phyloP scores from a whole-genome alignment of 1,284 basidiomycete genomes.

The Cryptococcus sp. region DNA sequence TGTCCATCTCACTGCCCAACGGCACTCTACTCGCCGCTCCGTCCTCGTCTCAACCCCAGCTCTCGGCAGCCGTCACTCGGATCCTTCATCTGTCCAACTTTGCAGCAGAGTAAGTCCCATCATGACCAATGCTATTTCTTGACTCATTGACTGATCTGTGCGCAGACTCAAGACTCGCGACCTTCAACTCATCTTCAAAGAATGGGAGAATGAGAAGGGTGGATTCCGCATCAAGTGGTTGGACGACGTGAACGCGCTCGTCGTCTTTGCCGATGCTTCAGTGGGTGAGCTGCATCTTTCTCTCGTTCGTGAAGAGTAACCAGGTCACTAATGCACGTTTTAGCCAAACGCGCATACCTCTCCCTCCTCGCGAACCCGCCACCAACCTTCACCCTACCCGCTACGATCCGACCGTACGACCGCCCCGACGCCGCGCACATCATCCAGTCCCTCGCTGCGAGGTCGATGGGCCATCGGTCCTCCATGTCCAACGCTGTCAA shows the following conservation, averaged over 20 bases:
- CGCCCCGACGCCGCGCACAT: slow-evolving; percentile 87
- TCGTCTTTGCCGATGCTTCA: slow-evolving; percentile 76
- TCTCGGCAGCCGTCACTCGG: slow-evolving; percentile 92
- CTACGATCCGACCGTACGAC: slow-evolving; percentile 84
- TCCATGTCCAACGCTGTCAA: slow-evolving; percentile 35
- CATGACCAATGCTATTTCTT: no score
- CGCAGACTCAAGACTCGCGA: slow-evolving; percentile 87
- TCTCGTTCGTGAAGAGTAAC: neutral
- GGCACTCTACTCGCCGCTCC: slow-evolving; percentile 47
- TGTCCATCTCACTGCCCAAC: slow-evolving; percentile 54
- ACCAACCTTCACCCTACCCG: slow-evolving; percentile 64
- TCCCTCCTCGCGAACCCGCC: slow-evolving; percentile 81
- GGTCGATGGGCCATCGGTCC: slow-evolving; percentile 50
- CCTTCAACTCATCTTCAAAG: slow-evolving; percentile 84
- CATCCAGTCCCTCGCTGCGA: slow-evolving; percentile 79
- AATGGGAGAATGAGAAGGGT: slow-evolving; percentile 82
- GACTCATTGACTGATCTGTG: neutral
- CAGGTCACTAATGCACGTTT: slow-evolving; percentile 36
- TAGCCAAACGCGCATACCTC: slow-evolving; percentile 93
- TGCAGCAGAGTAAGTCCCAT: slow-evolving; percentile 64
- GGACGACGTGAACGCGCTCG: slow-evolving; percentile 91
- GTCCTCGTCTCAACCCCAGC: slow-evolving; percentile 42
- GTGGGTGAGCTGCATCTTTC: slow-evolving; percentile 50
- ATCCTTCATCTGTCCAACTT: slow-evolving; percentile 92
- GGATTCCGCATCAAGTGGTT: slow-evolving; percentile 99